These are phyloP conservation scores for Zygoascus tannicola DNA, from an alignment of 805 yeast genomes.

Conservation along the genomic window DNA sequence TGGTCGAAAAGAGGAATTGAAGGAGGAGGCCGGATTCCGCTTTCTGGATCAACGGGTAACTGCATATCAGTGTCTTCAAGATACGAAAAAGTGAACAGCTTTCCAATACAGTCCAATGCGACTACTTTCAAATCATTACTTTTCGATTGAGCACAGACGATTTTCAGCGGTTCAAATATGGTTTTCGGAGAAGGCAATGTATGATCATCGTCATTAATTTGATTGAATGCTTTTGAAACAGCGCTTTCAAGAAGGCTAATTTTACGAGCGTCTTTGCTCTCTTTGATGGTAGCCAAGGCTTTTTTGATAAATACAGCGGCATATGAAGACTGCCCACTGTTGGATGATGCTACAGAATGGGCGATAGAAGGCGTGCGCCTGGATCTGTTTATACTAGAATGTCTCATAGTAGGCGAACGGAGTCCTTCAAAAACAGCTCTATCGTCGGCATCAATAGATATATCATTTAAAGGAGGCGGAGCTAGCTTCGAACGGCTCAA, in stretches of 20 bases:
- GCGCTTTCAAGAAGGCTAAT: constrained; percentile 32
- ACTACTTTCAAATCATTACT: constrained; percentile 55
- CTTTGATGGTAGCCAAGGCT: constrained; percentile 49
- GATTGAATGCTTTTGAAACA: constrained; percentile 26
- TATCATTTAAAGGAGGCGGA: too few species aligned
- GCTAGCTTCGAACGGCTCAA: too few species aligned
- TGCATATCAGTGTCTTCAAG: constrained; percentile 37
- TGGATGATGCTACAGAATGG: constrained; percentile 19
- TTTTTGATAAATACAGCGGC: constrained; percentile 41
- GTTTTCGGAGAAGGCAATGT: constrained; percentile 37
- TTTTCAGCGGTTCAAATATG: constrained; percentile 71
- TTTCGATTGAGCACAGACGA: constrained; percentile 57
- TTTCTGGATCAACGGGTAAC: constrained; percentile 27
- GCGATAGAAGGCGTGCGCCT: constrained; percentile 21
- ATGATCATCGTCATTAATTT: constrained; percentile 21
- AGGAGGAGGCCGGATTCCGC: constrained; percentile 44
- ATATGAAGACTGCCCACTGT: constrained; percentile 23
- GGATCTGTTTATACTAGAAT: not conserved
- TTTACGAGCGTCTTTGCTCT: constrained; percentile 52
- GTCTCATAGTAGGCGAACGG: not conserved
- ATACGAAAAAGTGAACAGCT: constrained; percentile 76
- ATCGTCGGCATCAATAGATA: constrained; percentile 4
- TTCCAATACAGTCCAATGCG: constrained; percentile 80
- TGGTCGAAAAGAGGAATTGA: constrained; percentile 61
- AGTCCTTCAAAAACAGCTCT: not conserved